phyloP scores from a whole-genome alignment of 2,329 filamentous ascomycete species.

The Trichoderma pleuroti region DNA sequence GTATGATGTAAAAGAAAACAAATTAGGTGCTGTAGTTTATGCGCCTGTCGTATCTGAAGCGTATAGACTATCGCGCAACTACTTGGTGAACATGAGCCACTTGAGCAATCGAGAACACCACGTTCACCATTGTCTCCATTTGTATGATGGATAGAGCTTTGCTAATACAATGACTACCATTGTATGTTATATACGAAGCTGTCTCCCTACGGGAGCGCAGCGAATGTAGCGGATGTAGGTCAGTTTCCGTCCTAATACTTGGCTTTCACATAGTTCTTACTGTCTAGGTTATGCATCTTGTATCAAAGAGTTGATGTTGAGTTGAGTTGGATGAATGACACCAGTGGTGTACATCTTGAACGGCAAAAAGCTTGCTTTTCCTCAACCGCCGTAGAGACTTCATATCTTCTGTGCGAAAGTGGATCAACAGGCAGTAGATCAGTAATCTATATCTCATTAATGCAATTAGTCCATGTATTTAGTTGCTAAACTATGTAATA shows the following conservation, averaged over 20 bases:
- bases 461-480: neutral
- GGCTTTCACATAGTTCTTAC: neutral
- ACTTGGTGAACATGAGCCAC: neutral
- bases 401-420: neutral
- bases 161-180: neutral
- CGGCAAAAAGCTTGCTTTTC: neutral
- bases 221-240: neutral
- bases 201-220: neutral
- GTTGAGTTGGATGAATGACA: neutral
- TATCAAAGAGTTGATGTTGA: neutral
- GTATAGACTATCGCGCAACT: neutral
- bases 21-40: neutral
- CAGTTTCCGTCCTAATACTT: neutral
- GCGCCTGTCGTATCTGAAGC: neutral
- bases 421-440: neutral
- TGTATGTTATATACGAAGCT: neutral
- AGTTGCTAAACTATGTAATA: neutral
- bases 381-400: neutral
- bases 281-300: neutral
- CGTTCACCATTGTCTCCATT: neutral
- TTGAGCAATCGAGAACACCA: neutral
- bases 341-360: neutral
- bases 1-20: neutral
- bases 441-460: neutral
- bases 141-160: neutral